phyloP scores from a whole-genome alignment of 2,329 filamentous ascomycete species.

The Rutstroemia sp. region DNA sequence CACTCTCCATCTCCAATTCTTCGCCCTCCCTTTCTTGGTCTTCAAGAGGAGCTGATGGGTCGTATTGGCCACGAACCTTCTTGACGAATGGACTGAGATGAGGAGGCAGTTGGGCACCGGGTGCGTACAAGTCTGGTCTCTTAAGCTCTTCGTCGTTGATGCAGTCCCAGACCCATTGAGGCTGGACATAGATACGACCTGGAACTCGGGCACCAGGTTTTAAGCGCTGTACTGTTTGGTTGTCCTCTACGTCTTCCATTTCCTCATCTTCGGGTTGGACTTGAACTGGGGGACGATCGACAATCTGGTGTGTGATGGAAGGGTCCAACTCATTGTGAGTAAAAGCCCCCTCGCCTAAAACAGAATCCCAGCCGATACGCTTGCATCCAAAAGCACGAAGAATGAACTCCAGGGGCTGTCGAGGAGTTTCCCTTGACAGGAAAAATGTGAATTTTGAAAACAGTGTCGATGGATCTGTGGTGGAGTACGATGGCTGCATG shows the following conservation, averaged over 20 bases:
- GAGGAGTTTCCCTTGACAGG: conserved; percentile 86
- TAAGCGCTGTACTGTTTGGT: conserved; percentile 53
- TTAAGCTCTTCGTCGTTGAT: conserved; percentile 88
- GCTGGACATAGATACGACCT: conserved; percentile 89
- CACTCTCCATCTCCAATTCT: conserved; percentile 61
- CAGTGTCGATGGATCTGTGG: conserved; percentile 62
- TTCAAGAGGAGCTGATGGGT: conserved; percentile 77
- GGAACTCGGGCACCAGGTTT: conserved; percentile 67
- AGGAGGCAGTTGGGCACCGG: conserved; percentile 82
- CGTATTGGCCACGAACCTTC: conserved; percentile 78
- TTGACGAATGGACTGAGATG: conserved; percentile 96
- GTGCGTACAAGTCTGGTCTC: conserved; percentile 78
- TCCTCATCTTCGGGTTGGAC: conserved; percentile 37
- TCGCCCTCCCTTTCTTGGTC: conserved; percentile 86
- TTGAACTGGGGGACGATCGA: conserved; percentile 77
- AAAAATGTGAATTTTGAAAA: conserved; percentile 89
- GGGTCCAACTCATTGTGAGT: conserved; percentile 83
- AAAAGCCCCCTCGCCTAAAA: conserved; percentile 86
- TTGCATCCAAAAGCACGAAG: conserved; percentile 93
- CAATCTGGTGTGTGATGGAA: conserved; percentile 90
- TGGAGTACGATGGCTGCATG: conserved; percentile 64
- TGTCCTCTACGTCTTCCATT: conserved; percentile 47
- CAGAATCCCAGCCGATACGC: conserved; percentile 87
- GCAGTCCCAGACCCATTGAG: conserved; percentile 98
- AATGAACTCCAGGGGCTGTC: conserved; percentile 85